Percentiles rank a stretch among this genome's conserved stretches.
Conservation (phyloP, 169 alveolate genomes). For the Eimeria praecox region DNA sequence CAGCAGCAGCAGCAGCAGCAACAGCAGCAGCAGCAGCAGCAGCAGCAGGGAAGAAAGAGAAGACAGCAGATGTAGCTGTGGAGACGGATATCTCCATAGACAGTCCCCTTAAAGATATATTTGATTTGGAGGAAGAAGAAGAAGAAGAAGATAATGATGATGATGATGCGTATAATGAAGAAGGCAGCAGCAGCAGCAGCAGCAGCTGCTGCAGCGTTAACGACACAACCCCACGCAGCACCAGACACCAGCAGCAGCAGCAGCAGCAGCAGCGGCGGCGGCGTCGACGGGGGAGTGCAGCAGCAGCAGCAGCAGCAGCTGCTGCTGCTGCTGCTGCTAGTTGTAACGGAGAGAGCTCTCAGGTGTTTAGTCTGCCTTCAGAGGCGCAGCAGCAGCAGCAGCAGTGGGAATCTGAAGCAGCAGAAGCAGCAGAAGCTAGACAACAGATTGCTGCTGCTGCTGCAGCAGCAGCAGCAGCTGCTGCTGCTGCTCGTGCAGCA, state of each 20-base stretch:
- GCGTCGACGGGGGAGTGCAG: not conserved
- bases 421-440: not conserved
- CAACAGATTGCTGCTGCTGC: slow-evolving; percentile 2
- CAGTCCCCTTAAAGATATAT: not conserved
- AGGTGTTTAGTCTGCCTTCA: not conserved
- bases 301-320: not conserved
- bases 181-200: not conserved
- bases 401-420: not conserved
- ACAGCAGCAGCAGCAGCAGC: slow-evolving; percentile 21
- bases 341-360: not conserved
- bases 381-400: slow-evolving; percentile 29
- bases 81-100: not conserved
- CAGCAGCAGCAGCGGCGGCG: slow-evolving; percentile 27
- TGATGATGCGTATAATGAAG: not conserved
- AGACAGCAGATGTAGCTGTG: slow-evolving; percentile 15
- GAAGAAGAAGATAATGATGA: not conserved
- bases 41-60: not conserved
- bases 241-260: not conserved
- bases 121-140: slow-evolving; percentile 10
- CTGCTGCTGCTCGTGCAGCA: not conserved
- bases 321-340: not conserved
- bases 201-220: not conserved
- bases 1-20: not conserved
- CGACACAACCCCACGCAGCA: not conserved
- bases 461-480: not conserved